Evolutionary conservation across 768 basidiomycete genomes (phyloP), one percentile per base, ranked within the genome.

Genomic region (Lyophyllum semitale): DNA sequence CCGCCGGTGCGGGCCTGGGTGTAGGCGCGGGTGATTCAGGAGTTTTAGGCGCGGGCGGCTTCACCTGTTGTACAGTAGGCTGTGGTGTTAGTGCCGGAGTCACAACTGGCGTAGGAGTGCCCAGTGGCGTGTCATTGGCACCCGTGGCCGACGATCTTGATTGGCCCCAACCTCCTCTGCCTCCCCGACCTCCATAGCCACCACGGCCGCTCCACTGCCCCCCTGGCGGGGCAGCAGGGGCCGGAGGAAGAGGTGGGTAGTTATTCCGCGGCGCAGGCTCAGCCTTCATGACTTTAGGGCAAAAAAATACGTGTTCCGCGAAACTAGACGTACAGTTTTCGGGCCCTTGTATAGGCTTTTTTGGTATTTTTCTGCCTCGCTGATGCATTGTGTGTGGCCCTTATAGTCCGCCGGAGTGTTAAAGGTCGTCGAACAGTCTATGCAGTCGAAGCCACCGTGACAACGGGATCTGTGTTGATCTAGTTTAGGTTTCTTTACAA

Each of bases 351-450:
- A 95, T 54, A 95, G 67, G 48, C 79, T 74, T 71, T 93, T 93
- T 75, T 97, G 84, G 66, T 97, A 96, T 68, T 96, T 97, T 71
- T 97, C 91, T 2, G 91, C 95, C 71, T 97, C 95, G 57, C 81
- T 85, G 41, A 97, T 85, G 69, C 95, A 97, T 27, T 82, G 76
- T 9, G 89, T 95, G 67, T 97, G 91, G 0, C 72, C 74, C 71
- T 92, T 93, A 77, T 85, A 96, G 56, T 93, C 84, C 8, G 77
- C 77, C 2, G 91, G 90, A 7, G 81, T 79, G 23, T 82, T 74
- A 72, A 96, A 97, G 0, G 90, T 89, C 47, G 79, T 88, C n/a
- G 85, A 88, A 71, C 94, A 97, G 66, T 97, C 94, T 66, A 93
- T 84, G 66, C 91, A 92, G 63, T 89, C 89, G 62, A 91, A 89